phyloP scores from a whole-genome alignment of 2,329 filamentous ascomycete species.

The Stromatinia cepivora region DNA sequence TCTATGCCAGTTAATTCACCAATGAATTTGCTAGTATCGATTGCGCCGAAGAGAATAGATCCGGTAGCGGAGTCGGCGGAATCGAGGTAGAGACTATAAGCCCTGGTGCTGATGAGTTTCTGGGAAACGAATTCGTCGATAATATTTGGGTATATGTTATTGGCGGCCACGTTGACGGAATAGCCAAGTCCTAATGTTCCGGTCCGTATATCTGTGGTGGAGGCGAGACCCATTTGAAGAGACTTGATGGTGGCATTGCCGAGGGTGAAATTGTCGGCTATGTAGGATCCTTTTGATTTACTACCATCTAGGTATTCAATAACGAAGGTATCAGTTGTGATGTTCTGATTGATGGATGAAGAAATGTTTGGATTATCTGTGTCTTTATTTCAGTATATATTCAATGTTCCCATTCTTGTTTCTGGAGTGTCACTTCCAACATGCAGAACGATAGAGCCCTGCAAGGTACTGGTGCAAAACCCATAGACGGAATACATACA shows the following conservation, averaged over 20 bases:
- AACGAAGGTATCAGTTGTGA: slow-evolving; percentile 43
- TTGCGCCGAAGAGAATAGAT: slow-evolving; percentile 47
- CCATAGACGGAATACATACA: slow-evolving; percentile 44
- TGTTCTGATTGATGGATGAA: not conserved
- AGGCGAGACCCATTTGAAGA: slow-evolving; percentile 57
- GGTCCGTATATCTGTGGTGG: slow-evolving; percentile 48
- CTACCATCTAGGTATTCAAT: slow-evolving; percentile 61
- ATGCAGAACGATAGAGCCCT: not conserved
- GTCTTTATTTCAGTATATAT: not conserved
- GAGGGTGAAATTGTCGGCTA: slow-evolving; percentile 42
- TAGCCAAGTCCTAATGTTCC: slow-evolving; percentile 61
- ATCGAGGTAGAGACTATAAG: slow-evolving; percentile 42
- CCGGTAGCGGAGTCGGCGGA: slow-evolving; percentile 37
- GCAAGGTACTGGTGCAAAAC: not conserved
- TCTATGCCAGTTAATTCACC: slow-evolving; percentile 40
- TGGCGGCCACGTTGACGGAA: slow-evolving; percentile 48
- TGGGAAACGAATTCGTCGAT: slow-evolving; percentile 43
- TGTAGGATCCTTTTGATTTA: slow-evolving; percentile 54
- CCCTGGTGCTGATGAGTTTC: slow-evolving; percentile 46
- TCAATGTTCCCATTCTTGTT: not conserved
- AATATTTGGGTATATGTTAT: slow-evolving; percentile 41
- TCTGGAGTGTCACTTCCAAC: too few relatives aligned
- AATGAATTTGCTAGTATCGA: slow-evolving; percentile 48
- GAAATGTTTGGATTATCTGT: not conserved
- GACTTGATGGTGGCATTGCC: slow-evolving; percentile 48